Evolutionary conservation across 306 rosid species (phyloP).

Genomic region (Vigna angularis): DNA sequence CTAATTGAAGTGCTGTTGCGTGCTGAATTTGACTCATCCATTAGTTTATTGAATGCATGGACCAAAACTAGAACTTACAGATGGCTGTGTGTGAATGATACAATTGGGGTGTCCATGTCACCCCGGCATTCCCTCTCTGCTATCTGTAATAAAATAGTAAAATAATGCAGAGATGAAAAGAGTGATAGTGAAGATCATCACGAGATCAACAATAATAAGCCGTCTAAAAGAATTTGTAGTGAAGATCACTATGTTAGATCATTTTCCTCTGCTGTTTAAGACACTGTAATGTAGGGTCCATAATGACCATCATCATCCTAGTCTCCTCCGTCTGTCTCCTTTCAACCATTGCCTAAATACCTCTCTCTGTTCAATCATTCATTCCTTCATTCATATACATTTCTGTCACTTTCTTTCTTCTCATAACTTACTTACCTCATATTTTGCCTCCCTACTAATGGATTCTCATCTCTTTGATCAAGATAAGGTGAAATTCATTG

Average conservation of each 20-base stretch:
- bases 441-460: conserved; percentile 23
- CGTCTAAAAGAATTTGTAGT: conserved; percentile 21
- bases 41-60: background rate
- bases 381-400: background rate
- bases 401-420: background rate
- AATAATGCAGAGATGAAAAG: background rate
- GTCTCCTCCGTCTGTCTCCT: conserved; percentile 45
- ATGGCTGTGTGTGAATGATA: background rate
- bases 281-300: conserved; percentile 23
- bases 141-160: conserved; percentile 11
- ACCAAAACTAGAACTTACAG: background rate
- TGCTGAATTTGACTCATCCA: background rate
- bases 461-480: conserved; percentile 47
- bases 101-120: conserved; percentile 49
- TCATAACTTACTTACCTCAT: background rate
- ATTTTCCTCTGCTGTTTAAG: conserved; percentile 1
- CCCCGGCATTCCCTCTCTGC: conserved; percentile 45
- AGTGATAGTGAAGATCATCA: conserved; percentile 3
- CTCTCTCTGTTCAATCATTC: background rate
- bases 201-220: conserved; percentile 32
- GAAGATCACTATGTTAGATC: conserved; percentile 44
- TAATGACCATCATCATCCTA: conserved; percentile 6
- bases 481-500: conserved; percentile 14
- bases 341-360: conserved; percentile 49
- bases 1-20: background rate